These are phyloP conservation scores for Coemansia javaensis DNA, from an alignment of 192 early-diverging fungal species.

Conservation along the genomic window DNA sequence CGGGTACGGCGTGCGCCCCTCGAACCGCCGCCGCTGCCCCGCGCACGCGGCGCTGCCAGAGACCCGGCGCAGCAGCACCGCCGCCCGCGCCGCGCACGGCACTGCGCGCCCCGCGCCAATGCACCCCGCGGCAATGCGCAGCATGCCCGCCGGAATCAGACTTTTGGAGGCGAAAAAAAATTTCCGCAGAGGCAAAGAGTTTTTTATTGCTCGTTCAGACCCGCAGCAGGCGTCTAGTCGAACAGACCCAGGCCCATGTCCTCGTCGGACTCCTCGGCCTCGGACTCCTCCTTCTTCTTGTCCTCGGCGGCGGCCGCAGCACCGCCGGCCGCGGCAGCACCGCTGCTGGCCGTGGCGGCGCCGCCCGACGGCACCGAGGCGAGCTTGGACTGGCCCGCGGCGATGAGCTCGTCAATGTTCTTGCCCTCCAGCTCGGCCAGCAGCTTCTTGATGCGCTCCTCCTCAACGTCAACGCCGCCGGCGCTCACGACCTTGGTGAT, in stretches of 20 bases:
- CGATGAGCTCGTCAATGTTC: slow-evolving; percentile 86
- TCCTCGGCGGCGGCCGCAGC: slow-evolving; percentile 62
- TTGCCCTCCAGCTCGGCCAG: slow-evolving; percentile 83
- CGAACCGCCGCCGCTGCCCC: slow-evolving; percentile 18
- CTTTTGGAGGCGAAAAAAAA: too few relatives aligned
- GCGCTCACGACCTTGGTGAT: slow-evolving; percentile 79
- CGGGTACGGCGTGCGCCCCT: slow-evolving; percentile 34
- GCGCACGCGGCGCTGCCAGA: background rate
- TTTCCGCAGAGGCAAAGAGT: too few relatives aligned
- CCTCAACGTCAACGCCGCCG: slow-evolving; percentile 90
- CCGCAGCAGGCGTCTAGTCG: slow-evolving; percentile 70
- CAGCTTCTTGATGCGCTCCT: slow-evolving; percentile 72
- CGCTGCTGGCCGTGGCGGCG: slow-evolving; percentile 62
- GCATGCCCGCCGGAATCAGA: too few relatives aligned
- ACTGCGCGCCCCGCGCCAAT: too few relatives aligned
- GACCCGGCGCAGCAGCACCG: too few relatives aligned
- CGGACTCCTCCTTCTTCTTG: slow-evolving; percentile 56
- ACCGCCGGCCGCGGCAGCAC: slow-evolving; percentile 62
- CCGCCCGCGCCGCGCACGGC: too few relatives aligned
- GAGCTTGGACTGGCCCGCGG: slow-evolving; percentile 87
- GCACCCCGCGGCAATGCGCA: too few relatives aligned
- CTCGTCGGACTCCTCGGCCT: slow-evolving; percentile 84
- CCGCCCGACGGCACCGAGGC: slow-evolving; percentile 91
- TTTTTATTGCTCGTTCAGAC: too few relatives aligned
- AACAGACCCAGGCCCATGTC: slow-evolving; percentile 99